A percentile compares a stretch with the other conserved stretches of the same genome.
Evolutionary conservation across 805 yeast genomes (phyloP).

Genomic region (Candida namnaoensis): DNA sequence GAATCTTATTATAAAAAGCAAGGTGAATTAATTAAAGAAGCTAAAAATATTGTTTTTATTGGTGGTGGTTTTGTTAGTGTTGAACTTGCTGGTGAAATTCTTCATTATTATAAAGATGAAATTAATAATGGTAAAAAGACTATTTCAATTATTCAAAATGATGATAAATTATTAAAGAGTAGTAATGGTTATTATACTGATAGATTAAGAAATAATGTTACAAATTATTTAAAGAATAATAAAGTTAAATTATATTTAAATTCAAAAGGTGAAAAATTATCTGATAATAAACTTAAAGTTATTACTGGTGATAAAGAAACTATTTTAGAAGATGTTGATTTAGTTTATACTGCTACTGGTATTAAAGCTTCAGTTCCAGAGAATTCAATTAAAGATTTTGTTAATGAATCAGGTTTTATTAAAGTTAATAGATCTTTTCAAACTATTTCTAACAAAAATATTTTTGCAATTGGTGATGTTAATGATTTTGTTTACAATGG

Average conservation of each 20-base stretch:
- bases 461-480: slow-evolving; percentile 26
- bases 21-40: slow-evolving; percentile 9
- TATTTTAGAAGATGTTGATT: neutral
- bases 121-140: slow-evolving; percentile 6
- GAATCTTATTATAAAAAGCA: slow-evolving; percentile 7
- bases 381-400: neutral
- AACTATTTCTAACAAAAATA: neutral
- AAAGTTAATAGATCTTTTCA: slow-evolving; percentile 5
- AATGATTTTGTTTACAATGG: slow-evolving; percentile 13
- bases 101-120: slow-evolving; percentile 11
- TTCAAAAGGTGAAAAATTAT: neutral
- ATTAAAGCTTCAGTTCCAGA: slow-evolving; percentile 6
- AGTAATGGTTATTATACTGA: slow-evolving; percentile 5
- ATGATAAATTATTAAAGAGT: slow-evolving; percentile 5
- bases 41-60: slow-evolving; percentile 19
- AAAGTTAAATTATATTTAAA: slow-evolving; percentile 10
- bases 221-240: slow-evolving; percentile 6
- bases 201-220: slow-evolving; percentile 8
- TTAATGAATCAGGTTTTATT: slow-evolving; percentile 3
- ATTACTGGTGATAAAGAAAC: neutral
- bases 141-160: slow-evolving; percentile 11
- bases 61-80: slow-evolving; percentile 25
- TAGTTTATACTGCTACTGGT: slow-evolving; percentile 2
- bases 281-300: neutral
- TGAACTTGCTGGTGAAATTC: slow-evolving; percentile 24